Percentiles rank a stretch among this genome's conserved stretches.
These are phyloP conservation scores for Ulvella scutata DNA, from an alignment of 139 green algal genomes.

Conservation along the genomic window DNA sequence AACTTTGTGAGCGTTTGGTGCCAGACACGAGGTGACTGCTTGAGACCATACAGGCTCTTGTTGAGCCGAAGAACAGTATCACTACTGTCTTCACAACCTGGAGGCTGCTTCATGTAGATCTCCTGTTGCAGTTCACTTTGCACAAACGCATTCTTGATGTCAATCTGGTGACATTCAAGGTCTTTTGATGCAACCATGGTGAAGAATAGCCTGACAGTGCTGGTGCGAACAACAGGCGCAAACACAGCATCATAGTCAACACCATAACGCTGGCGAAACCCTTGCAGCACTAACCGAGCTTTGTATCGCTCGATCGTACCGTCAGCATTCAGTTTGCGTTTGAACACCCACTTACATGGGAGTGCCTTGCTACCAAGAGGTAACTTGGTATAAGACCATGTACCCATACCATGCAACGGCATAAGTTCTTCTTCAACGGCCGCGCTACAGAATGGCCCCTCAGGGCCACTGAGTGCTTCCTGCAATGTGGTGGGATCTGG, in stretches of 20 bases:
- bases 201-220: constrained; percentile 19
- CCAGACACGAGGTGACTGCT: constrained; percentile 28
- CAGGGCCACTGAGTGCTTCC: not conserved
- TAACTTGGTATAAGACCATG: not conserved
- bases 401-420: not conserved
- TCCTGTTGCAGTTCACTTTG: constrained; percentile 20
- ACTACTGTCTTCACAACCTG: constrained; percentile 5
- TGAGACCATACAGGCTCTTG: constrained; percentile 31
- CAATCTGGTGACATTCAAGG: constrained; percentile 24
- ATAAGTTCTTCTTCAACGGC: not conserved
- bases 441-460: not conserved
- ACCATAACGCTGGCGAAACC: constrained; percentile 17
- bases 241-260: constrained; percentile 30
- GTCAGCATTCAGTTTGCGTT: constrained; percentile 13
- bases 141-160: constrained; percentile 36
- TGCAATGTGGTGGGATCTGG: not conserved
- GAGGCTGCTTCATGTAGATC: constrained; percentile 21
- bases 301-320: constrained; percentile 35
- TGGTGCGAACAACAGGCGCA: constrained; percentile 12
- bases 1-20: constrained; percentile 6
- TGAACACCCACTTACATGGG: constrained; percentile 22
- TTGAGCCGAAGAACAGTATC: constrained; percentile 1
- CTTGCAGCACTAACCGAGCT: constrained; percentile 30
- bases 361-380: not conserved
- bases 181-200: constrained; percentile 12